Percentiles rank a stretch among this genome's conserved stretches.
phyloP scores from a whole-genome alignment of 1,139 yeast species.

The Saccharomyces hybrid region DNA sequence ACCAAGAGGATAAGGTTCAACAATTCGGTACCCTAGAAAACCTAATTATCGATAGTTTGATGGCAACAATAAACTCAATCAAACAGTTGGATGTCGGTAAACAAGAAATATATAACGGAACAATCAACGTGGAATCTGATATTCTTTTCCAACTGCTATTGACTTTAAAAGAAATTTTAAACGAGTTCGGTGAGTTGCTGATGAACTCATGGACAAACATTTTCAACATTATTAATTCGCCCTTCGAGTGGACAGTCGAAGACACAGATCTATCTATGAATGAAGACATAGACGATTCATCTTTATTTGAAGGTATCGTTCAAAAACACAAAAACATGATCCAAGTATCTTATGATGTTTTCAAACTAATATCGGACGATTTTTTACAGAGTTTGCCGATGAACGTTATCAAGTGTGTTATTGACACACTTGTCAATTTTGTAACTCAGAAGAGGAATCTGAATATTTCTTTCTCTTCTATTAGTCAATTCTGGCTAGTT shows the following conservation, averaged over 20 bases:
- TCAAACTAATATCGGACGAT: constrained; percentile 78
- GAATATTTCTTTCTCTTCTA: constrained; percentile 82
- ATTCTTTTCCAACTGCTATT: constrained; percentile 55
- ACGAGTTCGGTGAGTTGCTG: constrained; percentile 60
- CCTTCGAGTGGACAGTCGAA: constrained; percentile 44
- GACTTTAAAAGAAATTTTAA: constrained; percentile 61
- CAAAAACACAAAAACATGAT: constrained; percentile 42
- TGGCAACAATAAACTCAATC: constrained; percentile 18
- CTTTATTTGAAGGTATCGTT: constrained; percentile 25
- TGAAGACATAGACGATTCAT: constrained; percentile 23
- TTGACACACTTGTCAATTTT: constrained; percentile 66
- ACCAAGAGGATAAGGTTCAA: constrained; percentile 15
- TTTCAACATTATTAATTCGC: constrained; percentile 59
- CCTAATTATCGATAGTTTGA: constrained; percentile 18
- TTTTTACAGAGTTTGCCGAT: constrained; percentile 65
- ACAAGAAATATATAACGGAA: constrained; percentile 26
- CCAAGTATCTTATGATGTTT: constrained; percentile 65
- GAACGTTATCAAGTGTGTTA: constrained; percentile 50
- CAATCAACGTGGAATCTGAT: constrained; percentile 44
- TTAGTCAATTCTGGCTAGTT: constrained; percentile 84
- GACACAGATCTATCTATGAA: constrained; percentile 9
- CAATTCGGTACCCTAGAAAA: constrained; percentile 18
- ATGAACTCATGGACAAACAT: constrained; percentile 65
- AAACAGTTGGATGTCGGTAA: constrained; percentile 23
- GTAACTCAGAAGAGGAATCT: constrained; percentile 63